phyloP scores from a whole-genome alignment of 2,329 filamentous ascomycete genomes.

The Colletotrichum tabaci region DNA sequence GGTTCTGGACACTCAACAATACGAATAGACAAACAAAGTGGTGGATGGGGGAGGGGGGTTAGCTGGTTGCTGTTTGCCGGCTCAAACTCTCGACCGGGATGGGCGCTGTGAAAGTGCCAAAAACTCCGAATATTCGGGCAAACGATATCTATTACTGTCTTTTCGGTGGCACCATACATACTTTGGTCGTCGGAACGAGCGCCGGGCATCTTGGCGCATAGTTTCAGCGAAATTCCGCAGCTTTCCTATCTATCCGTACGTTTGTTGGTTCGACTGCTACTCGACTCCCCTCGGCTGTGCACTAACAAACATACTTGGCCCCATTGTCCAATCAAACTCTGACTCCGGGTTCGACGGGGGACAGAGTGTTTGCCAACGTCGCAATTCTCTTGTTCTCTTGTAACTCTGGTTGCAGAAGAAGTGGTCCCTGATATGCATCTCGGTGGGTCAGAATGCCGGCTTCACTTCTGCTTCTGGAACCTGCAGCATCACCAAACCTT shows the following conservation, averaged over 20 bases:
- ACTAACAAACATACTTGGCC: not conserved
- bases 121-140: not conserved
- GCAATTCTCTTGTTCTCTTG: not conserved
- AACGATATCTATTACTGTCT: not conserved
- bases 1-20: too few relatives aligned
- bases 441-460: not conserved
- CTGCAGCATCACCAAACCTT: not conserved
- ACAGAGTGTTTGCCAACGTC: not conserved
- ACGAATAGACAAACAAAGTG: not conserved
- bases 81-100: not conserved
- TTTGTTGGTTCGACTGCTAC: not conserved
- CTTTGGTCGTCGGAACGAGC: not conserved
- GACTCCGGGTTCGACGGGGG: not conserved
- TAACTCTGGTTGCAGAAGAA: not conserved
- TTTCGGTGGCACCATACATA: not conserved
- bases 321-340: not conserved
- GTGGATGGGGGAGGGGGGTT: not conserved
- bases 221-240: not conserved
- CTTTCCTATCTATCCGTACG: not conserved
- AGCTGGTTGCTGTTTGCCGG: not conserved
- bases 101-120: not conserved
- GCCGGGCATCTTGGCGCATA: too few relatives aligned
- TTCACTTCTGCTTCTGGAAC: slow-evolving; percentile 18
- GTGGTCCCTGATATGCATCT: slow-evolving; percentile 8
- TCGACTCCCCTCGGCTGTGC: not conserved